Percentiles rank a stretch among this genome's conserved stretches.
phyloP scores from a whole-genome alignment of 768 basidiomycete species.

The Xanthoconium stramineum region DNA sequence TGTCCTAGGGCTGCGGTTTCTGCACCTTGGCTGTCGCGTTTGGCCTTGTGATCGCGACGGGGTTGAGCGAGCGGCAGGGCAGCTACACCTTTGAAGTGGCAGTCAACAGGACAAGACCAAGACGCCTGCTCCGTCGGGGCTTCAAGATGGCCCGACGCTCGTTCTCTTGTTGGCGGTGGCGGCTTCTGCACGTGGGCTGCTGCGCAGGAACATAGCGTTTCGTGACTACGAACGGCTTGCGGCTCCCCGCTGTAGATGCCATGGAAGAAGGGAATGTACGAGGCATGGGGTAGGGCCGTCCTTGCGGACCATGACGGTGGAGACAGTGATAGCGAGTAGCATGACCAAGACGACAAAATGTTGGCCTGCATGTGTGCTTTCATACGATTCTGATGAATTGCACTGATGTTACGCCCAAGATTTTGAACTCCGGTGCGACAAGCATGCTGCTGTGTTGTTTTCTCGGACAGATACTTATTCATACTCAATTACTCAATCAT shows the following conservation, averaged over 20 bases:
- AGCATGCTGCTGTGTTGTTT: no score
- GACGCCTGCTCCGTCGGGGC: not conserved
- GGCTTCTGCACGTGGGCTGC: not conserved
- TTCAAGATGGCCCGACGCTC: not conserved
- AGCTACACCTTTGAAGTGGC: not conserved
- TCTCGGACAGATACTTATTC: no score
- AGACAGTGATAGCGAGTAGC: not conserved
- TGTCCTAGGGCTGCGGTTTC: not conserved
- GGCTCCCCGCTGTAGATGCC: not conserved
- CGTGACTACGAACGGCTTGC: slow-evolving; percentile 12
- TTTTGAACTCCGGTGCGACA: no score
- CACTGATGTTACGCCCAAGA: no score
- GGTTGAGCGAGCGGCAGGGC: not conserved
- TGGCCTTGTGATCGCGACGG: not conserved
- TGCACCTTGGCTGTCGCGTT: not conserved
- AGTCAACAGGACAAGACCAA: no score
- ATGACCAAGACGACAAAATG: not conserved
- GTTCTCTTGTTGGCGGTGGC: not conserved
- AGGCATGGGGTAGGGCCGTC: no score
- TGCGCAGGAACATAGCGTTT: not conserved
- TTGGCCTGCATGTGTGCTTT: not conserved
- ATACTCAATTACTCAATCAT: no score
- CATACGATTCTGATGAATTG: not conserved
- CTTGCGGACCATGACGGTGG: not conserved
- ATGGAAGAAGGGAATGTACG: not conserved